These are phyloP conservation scores for Boletus hoseneyae DNA, from an alignment of 1,284 basidiomycete species.

Conservation along the genomic window DNA sequence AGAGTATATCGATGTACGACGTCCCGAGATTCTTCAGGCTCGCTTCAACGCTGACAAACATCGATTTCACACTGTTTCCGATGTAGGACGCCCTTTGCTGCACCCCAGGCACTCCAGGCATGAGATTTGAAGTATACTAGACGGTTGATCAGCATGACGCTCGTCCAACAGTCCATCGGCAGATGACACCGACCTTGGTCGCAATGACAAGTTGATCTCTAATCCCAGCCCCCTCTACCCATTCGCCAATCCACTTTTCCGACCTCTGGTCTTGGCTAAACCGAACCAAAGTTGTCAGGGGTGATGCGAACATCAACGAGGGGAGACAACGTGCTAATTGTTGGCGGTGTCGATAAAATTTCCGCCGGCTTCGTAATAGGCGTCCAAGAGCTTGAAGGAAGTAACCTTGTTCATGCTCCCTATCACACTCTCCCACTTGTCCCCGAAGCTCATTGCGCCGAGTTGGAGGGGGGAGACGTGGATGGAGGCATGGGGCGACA, in stretches of 20 bases:
- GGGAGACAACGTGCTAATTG: conserved; percentile 34
- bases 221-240: conserved; percentile 47
- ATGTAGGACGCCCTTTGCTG: conserved; percentile 30
- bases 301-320: too few relatives aligned
- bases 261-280: conserved; percentile 47
- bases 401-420: conserved; percentile 37
- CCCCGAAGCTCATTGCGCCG: conserved; percentile 54
- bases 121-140: conserved; percentile 35
- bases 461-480: conserved; percentile 49
- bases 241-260: conserved; percentile 56
- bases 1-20: conserved; percentile 40
- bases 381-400: conserved; percentile 48
- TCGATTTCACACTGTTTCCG: conserved; percentile 38
- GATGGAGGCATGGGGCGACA: conserved; percentile 40
- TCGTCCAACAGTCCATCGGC: too few relatives aligned
- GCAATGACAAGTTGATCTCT: conserved; percentile 55
- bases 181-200: conserved; percentile 40
- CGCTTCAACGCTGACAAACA: conserved; percentile 31
- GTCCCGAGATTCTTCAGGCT: conserved; percentile 46
- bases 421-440: conserved; percentile 35
- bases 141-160: not conserved
- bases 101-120: conserved; percentile 20
- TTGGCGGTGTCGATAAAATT: conserved; percentile 59
- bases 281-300: not conserved
- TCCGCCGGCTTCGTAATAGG: conserved; percentile 46